phyloP scores from a whole-genome alignment of 345 rosid species.

The Jatropha curcas region DNA sequence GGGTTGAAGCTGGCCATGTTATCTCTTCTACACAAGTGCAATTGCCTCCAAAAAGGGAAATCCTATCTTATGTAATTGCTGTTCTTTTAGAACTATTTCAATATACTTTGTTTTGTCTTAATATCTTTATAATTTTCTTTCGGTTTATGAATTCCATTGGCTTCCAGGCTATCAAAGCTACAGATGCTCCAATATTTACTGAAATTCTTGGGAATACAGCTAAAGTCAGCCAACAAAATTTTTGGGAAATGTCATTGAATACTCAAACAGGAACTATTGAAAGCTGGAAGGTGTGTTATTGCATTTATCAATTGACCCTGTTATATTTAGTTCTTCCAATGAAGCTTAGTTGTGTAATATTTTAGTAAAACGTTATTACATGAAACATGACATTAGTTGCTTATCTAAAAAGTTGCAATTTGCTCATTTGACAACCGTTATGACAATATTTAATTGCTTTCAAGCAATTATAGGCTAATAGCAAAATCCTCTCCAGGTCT shows the following conservation, averaged over 20 bases:
- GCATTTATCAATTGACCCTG: slow-evolving; percentile 12
- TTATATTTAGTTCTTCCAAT: neutral
- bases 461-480: neutral
- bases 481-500: neutral
- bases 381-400: neutral
- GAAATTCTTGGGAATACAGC: slow-evolving; percentile 57
- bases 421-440: neutral
- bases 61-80: slow-evolving; percentile 59
- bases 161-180: slow-evolving; percentile 56
- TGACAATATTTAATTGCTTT: neutral
- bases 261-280: slow-evolving; percentile 59
- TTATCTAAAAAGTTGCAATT: no score
- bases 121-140: slow-evolving; percentile 1
- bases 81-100: neutral
- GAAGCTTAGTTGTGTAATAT: neutral
- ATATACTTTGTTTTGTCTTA: slow-evolving; percentile 6
- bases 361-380: neutral
- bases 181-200: slow-evolving; percentile 39
- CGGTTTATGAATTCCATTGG: slow-evolving; percentile 11
- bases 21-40: slow-evolving; percentile 76
- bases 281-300: slow-evolving; percentile 76
- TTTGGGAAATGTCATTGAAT: slow-evolving; percentile 74
- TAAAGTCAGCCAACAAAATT: slow-evolving; percentile 50
- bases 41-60: slow-evolving; percentile 60
- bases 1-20: slow-evolving; percentile 82